Evolutionary conservation across 129 eudicot genomes (phyloP), one percentile per base, ranked within the genome.

Genomic region (Calendula officinalis): DNA sequence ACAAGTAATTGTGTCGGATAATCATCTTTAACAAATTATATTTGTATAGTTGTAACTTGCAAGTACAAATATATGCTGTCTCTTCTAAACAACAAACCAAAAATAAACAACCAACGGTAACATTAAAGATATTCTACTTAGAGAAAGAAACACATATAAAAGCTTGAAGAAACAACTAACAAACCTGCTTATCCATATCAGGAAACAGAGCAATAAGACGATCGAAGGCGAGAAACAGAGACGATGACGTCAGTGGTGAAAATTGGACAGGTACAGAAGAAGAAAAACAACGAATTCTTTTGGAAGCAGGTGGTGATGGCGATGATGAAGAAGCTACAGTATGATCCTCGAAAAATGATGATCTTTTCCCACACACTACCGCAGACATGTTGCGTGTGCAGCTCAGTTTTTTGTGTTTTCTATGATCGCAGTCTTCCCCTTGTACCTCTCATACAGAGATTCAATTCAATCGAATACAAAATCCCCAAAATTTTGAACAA

Each of bases 311-410:
- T 38, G 89, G 86, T 5, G 62, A 56, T 56, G 90, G 67, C 8
- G 78, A 36, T 10, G 88, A 77, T 0, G 91, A 66, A 1, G 90
- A 65, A 33, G 81, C 74, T 36, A 75, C 68, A 71, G 79, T 41
- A 72, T 78, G 63, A 38, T 86, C 95, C 58, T 80, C 84, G 66
- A 86, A 86, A 52, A 83, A 70, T 38, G 69, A 77, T 63, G 89
- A 83, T 86, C 95, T 86, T 85, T 86, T 86, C 66, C 95, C 87
- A 53, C 86, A 80, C 89, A 86, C 87, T 66, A 86, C 72, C 74
- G 89, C 95, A 86, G 95, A 86, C 95, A 86, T 86, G 89, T 79
- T 86, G 85, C 51, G 78, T 59, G 58, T 67, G 48, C 78, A 67
- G 48, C 72, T 62, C 65, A 22, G 37, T 4, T 9, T 51, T 46